A percentile compares a stretch with the other conserved stretches of the same genome.
Evolutionary conservation across 2,329 filamentous ascomycete species (phyloP).

Genomic region (Scytalidium lignicola): DNA sequence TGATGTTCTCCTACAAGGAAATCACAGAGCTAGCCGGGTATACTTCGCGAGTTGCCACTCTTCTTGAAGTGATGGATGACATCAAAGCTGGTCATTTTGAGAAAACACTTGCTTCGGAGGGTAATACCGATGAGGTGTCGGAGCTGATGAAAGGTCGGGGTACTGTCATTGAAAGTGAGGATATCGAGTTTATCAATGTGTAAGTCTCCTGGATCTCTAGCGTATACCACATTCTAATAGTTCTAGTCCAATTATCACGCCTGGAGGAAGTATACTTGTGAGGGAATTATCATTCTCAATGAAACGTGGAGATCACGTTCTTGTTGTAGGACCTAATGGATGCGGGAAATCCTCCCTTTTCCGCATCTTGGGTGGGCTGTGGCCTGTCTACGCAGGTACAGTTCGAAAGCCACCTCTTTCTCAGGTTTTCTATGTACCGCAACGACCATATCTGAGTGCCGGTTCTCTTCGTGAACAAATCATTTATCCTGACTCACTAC

Average conservation of each 20-base stretch:
- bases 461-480: constrained; percentile 94
- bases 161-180: constrained; percentile 71
- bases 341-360: constrained; percentile 96
- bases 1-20: constrained; percentile 98
- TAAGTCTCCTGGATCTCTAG: constrained; percentile 32
- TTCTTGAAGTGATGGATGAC: constrained; percentile 92
- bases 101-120: constrained; percentile 92
- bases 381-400: constrained; percentile 94
- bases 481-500: constrained; percentile 86
- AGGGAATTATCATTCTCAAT: constrained; percentile 83
- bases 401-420: constrained; percentile 88
- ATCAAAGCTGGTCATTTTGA: constrained; percentile 86
- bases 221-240: constrained; percentile 15
- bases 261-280: constrained; percentile 90
- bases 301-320: constrained; percentile 78
- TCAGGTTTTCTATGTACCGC: constrained; percentile 97
- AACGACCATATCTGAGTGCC: constrained; percentile 86
- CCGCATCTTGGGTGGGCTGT: constrained; percentile 90
- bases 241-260: constrained; percentile 78
- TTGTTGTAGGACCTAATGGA: constrained; percentile 90
- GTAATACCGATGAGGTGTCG: constrained; percentile 74
- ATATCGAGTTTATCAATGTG: constrained; percentile 83
- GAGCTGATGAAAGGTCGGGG: constrained; percentile 79
- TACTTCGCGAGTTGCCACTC: constrained; percentile 83
- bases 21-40: constrained; percentile 94